Evolutionary conservation across 2,329 filamentous ascomycete species (phyloP).

Genomic region (Pseudogymnoascus sp.): DNA sequence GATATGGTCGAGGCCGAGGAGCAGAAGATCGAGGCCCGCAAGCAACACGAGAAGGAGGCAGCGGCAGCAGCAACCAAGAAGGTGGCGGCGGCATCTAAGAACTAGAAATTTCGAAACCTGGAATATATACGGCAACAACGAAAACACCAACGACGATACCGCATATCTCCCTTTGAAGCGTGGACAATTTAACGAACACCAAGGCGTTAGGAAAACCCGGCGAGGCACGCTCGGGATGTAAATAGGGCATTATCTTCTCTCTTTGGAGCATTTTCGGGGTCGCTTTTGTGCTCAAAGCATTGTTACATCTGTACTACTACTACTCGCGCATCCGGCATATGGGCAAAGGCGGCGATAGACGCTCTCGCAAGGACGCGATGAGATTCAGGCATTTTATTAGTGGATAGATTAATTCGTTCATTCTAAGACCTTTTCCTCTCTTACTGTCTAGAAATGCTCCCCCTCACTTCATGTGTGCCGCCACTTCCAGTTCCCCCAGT

Average conservation of each 20-base stretch:
- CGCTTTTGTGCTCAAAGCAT: not conserved
- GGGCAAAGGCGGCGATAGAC: not conserved
- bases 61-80: not conserved
- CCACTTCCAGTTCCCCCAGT: too few relatives aligned
- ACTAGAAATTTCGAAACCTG: not conserved
- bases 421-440: not conserved
- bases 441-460: not conserved
- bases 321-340: not conserved
- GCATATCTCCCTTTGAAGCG: not conserved
- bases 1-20: constrained; percentile 82
- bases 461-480: not conserved
- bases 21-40: constrained; percentile 42
- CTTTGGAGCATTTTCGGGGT: not conserved
- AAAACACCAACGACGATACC: not conserved
- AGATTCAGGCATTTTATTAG: not conserved
- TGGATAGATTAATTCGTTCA: constrained; percentile 4
- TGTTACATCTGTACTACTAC: constrained; percentile 1
- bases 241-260: constrained; percentile 8
- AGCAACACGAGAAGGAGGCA: constrained; percentile 10
- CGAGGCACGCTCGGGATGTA: not conserved
- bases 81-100: not conserved
- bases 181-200: not conserved
- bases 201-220: not conserved
- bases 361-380: not conserved
- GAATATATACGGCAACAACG: not conserved